Evolutionary conservation across 192 early-diverging fungal species (phyloP).

Genomic region (Phycomyces blakesleeanus): DNA sequence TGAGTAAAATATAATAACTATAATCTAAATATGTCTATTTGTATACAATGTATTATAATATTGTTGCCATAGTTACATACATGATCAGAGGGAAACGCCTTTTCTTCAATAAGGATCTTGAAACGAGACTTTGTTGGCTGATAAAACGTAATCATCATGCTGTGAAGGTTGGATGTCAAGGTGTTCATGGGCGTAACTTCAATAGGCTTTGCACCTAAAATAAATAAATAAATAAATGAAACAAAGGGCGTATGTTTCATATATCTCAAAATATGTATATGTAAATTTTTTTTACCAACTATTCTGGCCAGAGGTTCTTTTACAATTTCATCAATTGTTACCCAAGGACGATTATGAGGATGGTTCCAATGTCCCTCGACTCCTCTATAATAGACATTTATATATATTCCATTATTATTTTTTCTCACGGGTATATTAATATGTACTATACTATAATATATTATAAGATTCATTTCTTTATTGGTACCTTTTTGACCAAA

Average conservation of each 20-base stretch:
- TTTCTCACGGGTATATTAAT: not conserved
- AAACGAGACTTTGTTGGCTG: constrained; percentile 66
- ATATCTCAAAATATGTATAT: not conserved
- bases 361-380: constrained; percentile 91
- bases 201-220: constrained; percentile 58
- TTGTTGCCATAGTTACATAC: constrained; percentile 31
- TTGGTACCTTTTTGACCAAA: constrained; percentile 71
- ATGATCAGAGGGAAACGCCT: constrained; percentile 93
- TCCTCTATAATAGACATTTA: constrained; percentile 45
- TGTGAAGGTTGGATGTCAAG: constrained; percentile 89
- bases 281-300: constrained; percentile 56
- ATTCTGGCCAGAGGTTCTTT: constrained; percentile 70
- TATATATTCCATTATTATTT: not conserved
- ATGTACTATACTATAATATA: constrained; percentile 10
- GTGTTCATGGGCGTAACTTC: constrained; percentile 93
- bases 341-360: constrained; percentile 79
- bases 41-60: not conserved
- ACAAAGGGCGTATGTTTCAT: not conserved
- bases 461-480: not conserved
- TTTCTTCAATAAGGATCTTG: constrained; percentile 89
- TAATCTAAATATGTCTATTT: no score
- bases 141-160: constrained; percentile 91
- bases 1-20: constrained; percentile 16
- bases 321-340: constrained; percentile 73
- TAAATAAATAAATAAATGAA: not conserved